These are phyloP conservation scores for Aspergillus nomiae DNA, from an alignment of 2,329 filamentous ascomycete genomes.

Conservation along the genomic window DNA sequence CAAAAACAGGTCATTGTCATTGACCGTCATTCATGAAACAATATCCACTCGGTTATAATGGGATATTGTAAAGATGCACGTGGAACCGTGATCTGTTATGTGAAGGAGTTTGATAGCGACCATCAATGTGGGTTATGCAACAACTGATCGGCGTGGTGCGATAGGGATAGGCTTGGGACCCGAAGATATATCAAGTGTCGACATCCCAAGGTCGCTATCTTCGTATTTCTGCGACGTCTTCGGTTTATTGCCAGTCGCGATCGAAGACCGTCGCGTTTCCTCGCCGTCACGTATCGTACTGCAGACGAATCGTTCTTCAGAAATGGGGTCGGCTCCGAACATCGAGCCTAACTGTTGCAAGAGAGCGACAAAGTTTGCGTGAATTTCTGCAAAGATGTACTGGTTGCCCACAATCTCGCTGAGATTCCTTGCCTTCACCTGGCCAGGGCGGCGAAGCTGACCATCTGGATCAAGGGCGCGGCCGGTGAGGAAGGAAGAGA, in stretches of 20 bases:
- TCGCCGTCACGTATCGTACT: constrained; percentile 39
- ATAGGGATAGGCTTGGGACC: constrained; percentile 43
- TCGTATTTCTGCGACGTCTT: constrained; percentile 26
- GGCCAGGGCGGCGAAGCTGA: constrained; percentile 54
- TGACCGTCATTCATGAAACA: constrained; percentile 4
- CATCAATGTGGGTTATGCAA: constrained; percentile 31
- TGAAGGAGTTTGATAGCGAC: background rate
- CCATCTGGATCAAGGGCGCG: constrained; percentile 59
- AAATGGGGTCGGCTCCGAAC: constrained; percentile 47
- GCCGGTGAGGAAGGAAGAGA: constrained; percentile 61
- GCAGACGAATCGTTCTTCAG: constrained; percentile 45
- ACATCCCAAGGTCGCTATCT: constrained; percentile 34
- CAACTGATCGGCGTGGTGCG: constrained; percentile 36
- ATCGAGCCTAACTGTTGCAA: constrained; percentile 49
- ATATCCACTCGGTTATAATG: background rate
- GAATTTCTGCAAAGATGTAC: constrained; percentile 60
- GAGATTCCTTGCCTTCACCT: constrained; percentile 58
- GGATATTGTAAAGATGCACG: background rate
- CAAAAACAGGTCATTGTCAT: background rate
- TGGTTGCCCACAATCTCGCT: constrained; percentile 61
- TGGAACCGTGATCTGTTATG: background rate
- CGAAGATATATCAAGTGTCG: constrained; percentile 36
- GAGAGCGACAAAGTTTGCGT: constrained; percentile 56
- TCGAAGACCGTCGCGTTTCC: constrained; percentile 26
- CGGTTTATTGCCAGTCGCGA: constrained; percentile 21